Conservation (phyloP, 192 early-diverging fungal species). For the Coemansia sp. region DNA sequence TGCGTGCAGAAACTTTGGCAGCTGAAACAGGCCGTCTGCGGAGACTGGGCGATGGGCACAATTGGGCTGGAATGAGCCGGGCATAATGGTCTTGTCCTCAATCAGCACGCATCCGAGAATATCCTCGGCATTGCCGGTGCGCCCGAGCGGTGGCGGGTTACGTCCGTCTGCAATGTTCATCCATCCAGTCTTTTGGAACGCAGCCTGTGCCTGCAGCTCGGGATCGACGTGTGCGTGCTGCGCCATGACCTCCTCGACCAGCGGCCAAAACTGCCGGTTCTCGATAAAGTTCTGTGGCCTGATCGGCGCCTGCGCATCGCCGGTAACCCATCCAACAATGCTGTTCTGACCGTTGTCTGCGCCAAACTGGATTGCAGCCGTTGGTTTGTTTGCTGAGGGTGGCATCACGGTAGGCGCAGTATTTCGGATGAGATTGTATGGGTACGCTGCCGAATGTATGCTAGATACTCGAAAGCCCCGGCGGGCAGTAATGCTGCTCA, state of each 20-base stretch:
- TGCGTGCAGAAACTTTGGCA: constrained; percentile 40
- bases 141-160: constrained; percentile 47
- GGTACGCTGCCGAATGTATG: constrained; percentile 14
- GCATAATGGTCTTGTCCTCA: constrained; percentile 30
- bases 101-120: constrained; percentile 43
- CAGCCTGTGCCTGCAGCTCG: constrained; percentile 48
- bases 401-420: not conserved
- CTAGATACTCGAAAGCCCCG: constrained; percentile 15
- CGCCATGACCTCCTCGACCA: constrained; percentile 24
- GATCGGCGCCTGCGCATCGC: constrained; percentile 17
- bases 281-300: constrained; percentile 38
- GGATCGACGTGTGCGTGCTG: constrained; percentile 49
- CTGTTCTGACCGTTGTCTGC: constrained; percentile 5
- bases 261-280: constrained; percentile 38
- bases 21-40: constrained; percentile 43
- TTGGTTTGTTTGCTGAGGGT: not conserved
- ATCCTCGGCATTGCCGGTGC: constrained; percentile 43
- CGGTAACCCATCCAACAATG: constrained; percentile 40
- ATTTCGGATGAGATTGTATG: constrained; percentile 27
- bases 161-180: constrained; percentile 46
- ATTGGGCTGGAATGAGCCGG: constrained; percentile 41
- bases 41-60: constrained; percentile 39
- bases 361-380: constrained; percentile 15
- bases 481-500: not conserved
- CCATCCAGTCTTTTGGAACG: constrained; percentile 49